These are phyloP conservation scores for Ramalina intermedia DNA, from an alignment of 495 filamentous ascomycete species.

Conservation along the genomic window DNA sequence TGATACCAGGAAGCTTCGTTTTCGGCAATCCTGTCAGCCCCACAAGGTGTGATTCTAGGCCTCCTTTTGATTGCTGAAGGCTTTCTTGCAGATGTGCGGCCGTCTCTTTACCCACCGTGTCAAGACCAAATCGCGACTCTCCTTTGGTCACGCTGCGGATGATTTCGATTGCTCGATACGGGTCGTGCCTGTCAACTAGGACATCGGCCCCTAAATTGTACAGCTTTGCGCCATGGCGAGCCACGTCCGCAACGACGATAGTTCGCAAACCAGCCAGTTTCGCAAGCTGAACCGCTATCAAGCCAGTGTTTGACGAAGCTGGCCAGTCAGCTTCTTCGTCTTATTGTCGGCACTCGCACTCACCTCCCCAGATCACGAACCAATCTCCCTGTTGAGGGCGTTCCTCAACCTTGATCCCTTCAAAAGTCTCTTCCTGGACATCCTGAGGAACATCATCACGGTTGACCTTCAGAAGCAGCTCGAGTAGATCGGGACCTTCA, in stretches of 20 bases:
- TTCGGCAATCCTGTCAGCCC: slow-evolving; percentile 50
- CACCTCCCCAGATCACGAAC: slow-evolving; percentile 57
- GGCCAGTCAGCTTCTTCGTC: neutral
- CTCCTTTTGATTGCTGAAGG: slow-evolving; percentile 20
- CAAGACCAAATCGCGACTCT: slow-evolving; percentile 45
- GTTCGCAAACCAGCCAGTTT: slow-evolving; percentile 43
- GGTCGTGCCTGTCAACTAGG: slow-evolving; percentile 46
- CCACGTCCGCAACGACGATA: slow-evolving; percentile 44
- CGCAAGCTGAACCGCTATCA: slow-evolving; percentile 44
- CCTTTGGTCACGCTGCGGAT: slow-evolving; percentile 37
- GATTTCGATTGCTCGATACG: slow-evolving; percentile 43
- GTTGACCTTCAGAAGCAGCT: slow-evolving; percentile 25
- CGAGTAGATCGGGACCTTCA: slow-evolving; percentile 39
- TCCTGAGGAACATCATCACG: slow-evolving; percentile 32
- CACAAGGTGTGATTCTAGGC: slow-evolving; percentile 36
- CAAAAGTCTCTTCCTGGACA: slow-evolving; percentile 38
- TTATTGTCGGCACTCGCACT: slow-evolving; percentile 7
- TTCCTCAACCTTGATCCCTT: slow-evolving; percentile 27
- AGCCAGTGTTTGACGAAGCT: slow-evolving; percentile 49
- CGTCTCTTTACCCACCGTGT: slow-evolving; percentile 45
- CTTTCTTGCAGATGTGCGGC: slow-evolving; percentile 35
- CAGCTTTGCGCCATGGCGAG: slow-evolving; percentile 43
- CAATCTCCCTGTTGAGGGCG: slow-evolving; percentile 40
- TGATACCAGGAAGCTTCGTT: slow-evolving; percentile 27
- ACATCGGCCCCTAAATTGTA: slow-evolving; percentile 38